phyloP scores from a whole-genome alignment of 2,329 filamentous ascomycete genomes.

The Xylaria multiplex region DNA sequence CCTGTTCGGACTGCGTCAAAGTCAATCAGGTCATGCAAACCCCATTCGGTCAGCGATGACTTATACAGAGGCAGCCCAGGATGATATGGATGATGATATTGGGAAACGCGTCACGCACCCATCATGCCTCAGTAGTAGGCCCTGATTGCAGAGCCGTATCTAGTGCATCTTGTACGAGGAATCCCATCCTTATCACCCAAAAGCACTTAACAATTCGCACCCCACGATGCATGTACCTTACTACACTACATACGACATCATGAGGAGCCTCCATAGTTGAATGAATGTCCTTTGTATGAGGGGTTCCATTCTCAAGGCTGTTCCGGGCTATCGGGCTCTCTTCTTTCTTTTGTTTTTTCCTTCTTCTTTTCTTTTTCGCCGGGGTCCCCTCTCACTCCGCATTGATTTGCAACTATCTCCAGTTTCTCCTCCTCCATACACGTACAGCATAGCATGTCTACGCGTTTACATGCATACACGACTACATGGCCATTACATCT shows the following conservation, averaged over 20 bases:
- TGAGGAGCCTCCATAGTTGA: background rate
- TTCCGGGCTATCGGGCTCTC: constrained; percentile 1
- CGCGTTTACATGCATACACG: constrained; percentile 13
- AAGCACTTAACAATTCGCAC: too few relatives aligned
- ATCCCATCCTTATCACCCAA: background rate
- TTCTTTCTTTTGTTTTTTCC: background rate
- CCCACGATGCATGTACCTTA: too few relatives aligned
- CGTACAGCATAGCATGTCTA: background rate
- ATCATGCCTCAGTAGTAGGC: background rate
- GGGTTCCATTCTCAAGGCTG: background rate
- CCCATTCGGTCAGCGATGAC: constrained; percentile 30
- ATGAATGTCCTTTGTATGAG: background rate
- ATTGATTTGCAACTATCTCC: constrained; percentile 5
- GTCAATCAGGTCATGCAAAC: constrained; percentile 18
- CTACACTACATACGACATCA: background rate
- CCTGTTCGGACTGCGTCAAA: constrained; percentile 24
- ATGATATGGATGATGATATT: background rate
- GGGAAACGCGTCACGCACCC: constrained; percentile 2
- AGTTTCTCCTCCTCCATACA: background rate
- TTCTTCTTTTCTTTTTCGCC: too few relatives aligned
- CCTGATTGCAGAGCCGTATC: background rate
- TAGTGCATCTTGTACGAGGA: too few relatives aligned
- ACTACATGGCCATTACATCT: background rate
- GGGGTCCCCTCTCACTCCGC: background rate
- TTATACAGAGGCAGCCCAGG: constrained; percentile 6